Evolutionary conservation across 768 basidiomycete genomes (phyloP).

Genomic region (Tulasnella sp.): DNA sequence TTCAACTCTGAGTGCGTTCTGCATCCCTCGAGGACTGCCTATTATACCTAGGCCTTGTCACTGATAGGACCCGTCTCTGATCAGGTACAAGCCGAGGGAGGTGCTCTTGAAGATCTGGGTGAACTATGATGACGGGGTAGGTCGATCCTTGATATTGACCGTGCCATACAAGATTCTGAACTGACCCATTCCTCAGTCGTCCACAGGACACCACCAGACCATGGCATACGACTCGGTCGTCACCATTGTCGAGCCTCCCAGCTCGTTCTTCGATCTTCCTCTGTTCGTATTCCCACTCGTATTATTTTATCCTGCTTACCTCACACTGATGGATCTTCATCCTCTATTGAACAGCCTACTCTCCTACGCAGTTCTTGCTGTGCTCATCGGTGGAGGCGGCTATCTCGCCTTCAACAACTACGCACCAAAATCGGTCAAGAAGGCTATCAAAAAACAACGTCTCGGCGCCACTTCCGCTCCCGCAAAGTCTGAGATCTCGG

Average conservation of each 20-base stretch:
- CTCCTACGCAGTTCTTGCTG: slow-evolving; percentile 60
- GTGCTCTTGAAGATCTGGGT: slow-evolving; percentile 63
- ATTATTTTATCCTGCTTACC: slow-evolving; percentile 7
- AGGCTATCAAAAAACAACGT: slow-evolving; percentile 39
- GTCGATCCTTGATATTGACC: slow-evolving; percentile 19
- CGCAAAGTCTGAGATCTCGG: slow-evolving; percentile 35
- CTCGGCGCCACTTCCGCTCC: no score
- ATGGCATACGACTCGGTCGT: slow-evolving; percentile 65
- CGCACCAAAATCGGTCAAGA: slow-evolving; percentile 35
- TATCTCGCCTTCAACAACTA: slow-evolving; percentile 60
- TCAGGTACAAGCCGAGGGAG: slow-evolving; percentile 50
- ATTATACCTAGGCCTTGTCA: slow-evolving; percentile 14
- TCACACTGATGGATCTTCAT: slow-evolving; percentile 2
- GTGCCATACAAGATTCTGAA: no score
- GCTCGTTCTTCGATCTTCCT: slow-evolving; percentile 68
- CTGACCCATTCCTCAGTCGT: slow-evolving; percentile 1
- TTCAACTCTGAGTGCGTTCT: slow-evolving; percentile 79
- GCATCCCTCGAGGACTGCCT: background rate
- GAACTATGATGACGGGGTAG: slow-evolving; percentile 55
- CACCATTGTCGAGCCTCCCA: slow-evolving; percentile 67
- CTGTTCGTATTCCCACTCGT: slow-evolving; percentile 39
- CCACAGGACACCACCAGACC: slow-evolving; percentile 52
- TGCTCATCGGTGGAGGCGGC: slow-evolving; percentile 46
- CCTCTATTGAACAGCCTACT: slow-evolving; percentile 34
- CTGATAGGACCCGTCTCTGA: background rate